Conservation (phyloP, 139 green algal genomes). For the Gonium pectorale region DNA sequence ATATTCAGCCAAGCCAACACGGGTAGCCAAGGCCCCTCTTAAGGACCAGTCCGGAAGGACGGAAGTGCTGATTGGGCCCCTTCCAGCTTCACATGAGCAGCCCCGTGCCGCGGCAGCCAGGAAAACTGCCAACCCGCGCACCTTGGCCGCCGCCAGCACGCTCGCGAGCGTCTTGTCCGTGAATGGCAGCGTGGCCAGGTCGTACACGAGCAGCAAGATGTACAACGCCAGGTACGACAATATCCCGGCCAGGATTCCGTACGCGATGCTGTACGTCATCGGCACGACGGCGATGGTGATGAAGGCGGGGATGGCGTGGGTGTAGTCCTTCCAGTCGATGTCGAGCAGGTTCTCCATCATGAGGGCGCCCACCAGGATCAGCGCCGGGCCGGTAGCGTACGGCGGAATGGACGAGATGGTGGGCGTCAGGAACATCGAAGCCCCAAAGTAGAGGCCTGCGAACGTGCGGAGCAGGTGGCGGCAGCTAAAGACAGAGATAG, state of each 20-base stretch:
- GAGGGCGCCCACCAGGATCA: slow-evolving; percentile 68
- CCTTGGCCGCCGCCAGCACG: slow-evolving; percentile 21
- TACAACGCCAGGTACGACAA: slow-evolving; percentile 70
- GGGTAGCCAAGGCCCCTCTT: too few relatives aligned
- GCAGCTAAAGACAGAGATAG: too few relatives aligned
- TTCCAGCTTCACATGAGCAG: too few relatives aligned
- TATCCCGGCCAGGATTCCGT: slow-evolving; percentile 80
- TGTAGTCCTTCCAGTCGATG: slow-evolving; percentile 60
- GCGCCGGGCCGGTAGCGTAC: slow-evolving; percentile 84
- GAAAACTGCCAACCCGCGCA: too few relatives aligned
- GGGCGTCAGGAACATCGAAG: slow-evolving; percentile 88
- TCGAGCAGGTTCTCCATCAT: slow-evolving; percentile 73
- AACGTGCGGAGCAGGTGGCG: too few relatives aligned
- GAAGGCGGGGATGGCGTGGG: slow-evolving; percentile 47
- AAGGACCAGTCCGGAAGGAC: too few relatives aligned
- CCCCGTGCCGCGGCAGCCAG: too few relatives aligned
- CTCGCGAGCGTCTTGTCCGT: background rate
- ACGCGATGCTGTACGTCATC: slow-evolving; percentile 52
- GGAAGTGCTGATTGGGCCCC: too few relatives aligned
- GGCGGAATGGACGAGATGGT: slow-evolving; percentile 88
- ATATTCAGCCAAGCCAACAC: too few relatives aligned
- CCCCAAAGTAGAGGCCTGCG: slow-evolving; percentile 72
- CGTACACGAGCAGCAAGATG: slow-evolving; percentile 34
- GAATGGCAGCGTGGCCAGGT: slow-evolving; percentile 6
- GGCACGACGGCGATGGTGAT: slow-evolving; percentile 48